phyloP scores from a whole-genome alignment of 2,329 filamentous ascomycete species.

The Arachnopeziza araneosa region DNA sequence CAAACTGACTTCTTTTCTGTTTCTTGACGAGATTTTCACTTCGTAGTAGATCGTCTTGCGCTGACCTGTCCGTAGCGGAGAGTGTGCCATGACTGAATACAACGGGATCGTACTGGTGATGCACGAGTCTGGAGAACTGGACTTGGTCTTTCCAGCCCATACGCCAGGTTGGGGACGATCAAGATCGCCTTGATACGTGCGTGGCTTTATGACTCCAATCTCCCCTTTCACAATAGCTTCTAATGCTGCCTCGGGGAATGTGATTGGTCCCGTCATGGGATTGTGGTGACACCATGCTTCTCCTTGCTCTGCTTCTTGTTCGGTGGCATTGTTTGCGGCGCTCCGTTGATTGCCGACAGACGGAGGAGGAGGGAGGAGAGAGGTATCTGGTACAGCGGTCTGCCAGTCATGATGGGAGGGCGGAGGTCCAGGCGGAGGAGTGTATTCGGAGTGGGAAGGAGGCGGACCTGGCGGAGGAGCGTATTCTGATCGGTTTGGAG shows the following conservation, averaged over 20 bases:
- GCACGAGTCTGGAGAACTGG: conserved; percentile 51
- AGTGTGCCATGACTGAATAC: conserved; percentile 56
- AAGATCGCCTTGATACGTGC: conserved; percentile 43
- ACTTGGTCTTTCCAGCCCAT: conserved; percentile 43
- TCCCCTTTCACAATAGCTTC: conserved; percentile 46
- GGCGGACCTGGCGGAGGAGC: conserved; percentile 14
- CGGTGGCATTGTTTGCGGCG: conserved; percentile 63
- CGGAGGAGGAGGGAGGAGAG: conserved; percentile 67
- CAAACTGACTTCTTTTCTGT: conserved; percentile 41
- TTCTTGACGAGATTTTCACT: conserved; percentile 47
- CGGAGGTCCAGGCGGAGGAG: conserved; percentile 35
- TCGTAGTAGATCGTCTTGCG: conserved; percentile 67
- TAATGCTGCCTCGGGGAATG: conserved; percentile 41
- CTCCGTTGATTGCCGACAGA: conserved; percentile 60
- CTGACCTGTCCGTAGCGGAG: conserved; percentile 41
- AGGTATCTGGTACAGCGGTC: conserved; percentile 63
- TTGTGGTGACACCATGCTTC: conserved; percentile 59
- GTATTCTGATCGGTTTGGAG: conserved; percentile 18
- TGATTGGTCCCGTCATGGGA: conserved; percentile 50
- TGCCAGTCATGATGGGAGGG: conserved; percentile 59
- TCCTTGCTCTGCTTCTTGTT: conserved; percentile 57
- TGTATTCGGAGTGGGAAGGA: conserved; percentile 25
- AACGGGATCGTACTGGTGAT: conserved; percentile 64
- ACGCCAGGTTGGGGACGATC: conserved; percentile 42
- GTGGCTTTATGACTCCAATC: conserved; percentile 49